Evolutionary conservation across 129 eudicot genomes (phyloP).

Genomic region (Gnaphalium uliginosum): DNA sequence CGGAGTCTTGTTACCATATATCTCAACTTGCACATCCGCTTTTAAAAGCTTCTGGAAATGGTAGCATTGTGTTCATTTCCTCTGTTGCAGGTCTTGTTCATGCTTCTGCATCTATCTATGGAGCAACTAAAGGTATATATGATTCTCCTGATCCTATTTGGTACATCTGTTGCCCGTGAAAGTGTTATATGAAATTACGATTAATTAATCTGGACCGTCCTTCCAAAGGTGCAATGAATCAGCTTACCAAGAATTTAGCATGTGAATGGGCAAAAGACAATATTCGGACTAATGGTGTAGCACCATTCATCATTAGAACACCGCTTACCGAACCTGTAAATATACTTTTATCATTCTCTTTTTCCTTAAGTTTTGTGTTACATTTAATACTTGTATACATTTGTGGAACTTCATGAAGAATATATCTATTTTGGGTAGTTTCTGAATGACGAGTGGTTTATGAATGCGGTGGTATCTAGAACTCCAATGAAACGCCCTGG

Average conservation of each 20-base stretch:
- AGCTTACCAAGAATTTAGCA: constrained; percentile 78
- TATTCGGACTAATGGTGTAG: constrained; percentile 58
- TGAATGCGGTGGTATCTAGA: constrained; percentile 49
- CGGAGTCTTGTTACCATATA: constrained; percentile 70
- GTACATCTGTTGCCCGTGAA: too few species aligned
- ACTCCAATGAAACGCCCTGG: constrained; percentile 66
- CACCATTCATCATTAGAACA: constrained; percentile 75
- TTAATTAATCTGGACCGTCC: neutral
- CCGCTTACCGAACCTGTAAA: constrained; percentile 69
- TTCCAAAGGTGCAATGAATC: constrained; percentile 70
- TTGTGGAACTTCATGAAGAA: too few species aligned
- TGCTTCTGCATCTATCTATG: constrained; percentile 53
- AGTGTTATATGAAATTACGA: too few species aligned
- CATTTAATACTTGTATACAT: neutral
- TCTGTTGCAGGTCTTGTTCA: constrained; percentile 77
- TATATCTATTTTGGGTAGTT: neutral
- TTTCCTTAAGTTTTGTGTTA: too few species aligned
- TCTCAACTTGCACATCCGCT: constrained; percentile 78
- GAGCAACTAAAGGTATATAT: constrained; percentile 74
- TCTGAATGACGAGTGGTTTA: constrained; percentile 36
- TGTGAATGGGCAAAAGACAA: constrained; percentile 50
- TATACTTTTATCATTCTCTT: constrained; percentile 1
- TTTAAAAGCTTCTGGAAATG: constrained; percentile 67
- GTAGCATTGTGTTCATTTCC: constrained; percentile 70
- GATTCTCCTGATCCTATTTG: neutral